Base-by-base conservation (phyloP, 345 rosid genomes). In the Boechera divaricarpa region DNA sequence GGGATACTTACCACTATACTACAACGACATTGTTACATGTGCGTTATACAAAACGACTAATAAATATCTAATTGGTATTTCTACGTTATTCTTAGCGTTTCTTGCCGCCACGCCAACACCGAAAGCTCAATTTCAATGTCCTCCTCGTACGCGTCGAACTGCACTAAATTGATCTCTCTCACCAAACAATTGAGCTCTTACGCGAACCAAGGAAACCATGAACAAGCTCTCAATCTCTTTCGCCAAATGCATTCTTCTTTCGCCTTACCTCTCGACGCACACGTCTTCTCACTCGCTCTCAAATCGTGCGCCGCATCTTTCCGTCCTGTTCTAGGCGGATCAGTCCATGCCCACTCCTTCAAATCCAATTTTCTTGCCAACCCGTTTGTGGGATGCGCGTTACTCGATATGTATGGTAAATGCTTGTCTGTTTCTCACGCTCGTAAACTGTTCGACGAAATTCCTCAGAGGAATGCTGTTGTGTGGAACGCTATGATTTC, bases 1-100 rank as follows among this genome's bases (percentile, higher is more conserved):
- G 92, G 87, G 82, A 90, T 89, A 87, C 96, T 88, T 1, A 90
- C 96, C 96, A 87, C 98, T 85, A 88, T 91, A 93, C 96, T 90
- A 91, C 97, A 88, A 93, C 98, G 91, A 91, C 93, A 0, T 58
- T n/a, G 9, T 56, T 77, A 67, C 12, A 6, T 21, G 21, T 21
- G 1, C 21, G 21, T 21, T 21, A 1, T 21, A 21, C 21, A 21
- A 21, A 21, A 21, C 21, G 21, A 21, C 1, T 21, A 21, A 21
- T 21, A 21, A 21, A 21, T 21, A 21, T 21, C 24, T 1, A 1
- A 21, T 21, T 1, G 24, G 24, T 21, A 21, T 21, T 21, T 21
- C 24, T 21, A 21, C 39, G 10, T 38, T 35, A 8, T 35, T 35
- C 0, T 6, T 35, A 1, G 2, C 13, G 49, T 13, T 15, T 45